Evolutionary conservation across 2,329 filamentous ascomycete genomes (phyloP), one percentile per base, ranked within the genome.

Genomic region (Graphium sp.): DNA sequence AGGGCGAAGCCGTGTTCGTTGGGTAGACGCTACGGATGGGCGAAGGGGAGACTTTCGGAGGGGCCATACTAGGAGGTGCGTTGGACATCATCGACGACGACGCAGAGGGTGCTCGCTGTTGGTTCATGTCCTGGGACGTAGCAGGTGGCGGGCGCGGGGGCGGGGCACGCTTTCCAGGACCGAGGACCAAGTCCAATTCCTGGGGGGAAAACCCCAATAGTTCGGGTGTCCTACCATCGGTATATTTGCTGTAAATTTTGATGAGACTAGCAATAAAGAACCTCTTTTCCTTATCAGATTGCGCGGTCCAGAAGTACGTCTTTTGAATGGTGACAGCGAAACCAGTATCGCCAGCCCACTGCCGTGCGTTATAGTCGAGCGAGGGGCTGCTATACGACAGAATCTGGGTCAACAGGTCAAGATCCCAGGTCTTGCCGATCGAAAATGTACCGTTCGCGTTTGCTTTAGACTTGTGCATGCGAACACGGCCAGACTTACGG

Each of bases 211-310:
- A 95, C 6, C 87, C 87, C 31, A 69, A 58, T 29, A 98, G 61
- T 33, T 79, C 68, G 3, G 89, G 89, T 18, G 72, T 54, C 43
- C 75, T 78, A 9, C 87, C 87, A 17, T 82, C 80, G 1, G 89
- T 95, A 47, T 95, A 98, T 53, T 95, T 98, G 42, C 75, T 75
- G 49, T 81, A 98, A 39, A 98, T 94, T 53, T 95, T 98, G 45
- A 95, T 73, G 40, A 95, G 56, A 50, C 85, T 94, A 19, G 81
- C 84, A 43, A 98, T 89, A 52, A 98, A 98, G 55, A 95, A 95
- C 47, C 93, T 87, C 61, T 94, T 95, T 55, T 98, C 89, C 56
- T 94, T 94, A 30, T 81, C 68, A 1, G 82, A 89, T 38, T 83
- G 75, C 19, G 89, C 84, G 50, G 92, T 74, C 89, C 89, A 98